Evolutionary conservation across 2,329 filamentous ascomycete species (phyloP).

Genomic region (Botryosphaeria dothidea): DNA sequence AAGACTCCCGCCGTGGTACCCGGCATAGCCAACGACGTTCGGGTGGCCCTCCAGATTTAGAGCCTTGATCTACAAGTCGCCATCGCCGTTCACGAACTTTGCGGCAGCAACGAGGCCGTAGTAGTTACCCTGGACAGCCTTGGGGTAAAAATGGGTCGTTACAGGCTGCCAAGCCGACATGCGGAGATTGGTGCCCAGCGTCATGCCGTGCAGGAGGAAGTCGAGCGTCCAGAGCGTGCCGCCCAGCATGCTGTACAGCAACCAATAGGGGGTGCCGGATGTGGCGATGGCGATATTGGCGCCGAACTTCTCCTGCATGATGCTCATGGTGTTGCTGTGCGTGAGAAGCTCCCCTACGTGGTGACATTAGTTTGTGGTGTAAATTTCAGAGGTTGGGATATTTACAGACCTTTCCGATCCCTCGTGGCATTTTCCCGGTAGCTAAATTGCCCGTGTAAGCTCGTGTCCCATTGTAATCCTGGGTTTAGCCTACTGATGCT

Average conservation of each 20-base stretch:
- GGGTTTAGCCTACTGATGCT: not conserved
- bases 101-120: not conserved
- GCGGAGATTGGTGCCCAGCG: not conserved
- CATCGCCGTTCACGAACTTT: not conserved
- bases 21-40: not conserved
- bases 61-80: not conserved
- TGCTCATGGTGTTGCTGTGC: not conserved
- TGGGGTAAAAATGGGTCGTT: no score
- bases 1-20: not conserved
- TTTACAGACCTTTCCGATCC: no score
- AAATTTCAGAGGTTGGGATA: not conserved
- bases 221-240: conserved; percentile 5
- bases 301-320: not conserved
- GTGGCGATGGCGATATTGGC: not conserved
- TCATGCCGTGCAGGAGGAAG: conserved; percentile 8
- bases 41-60: not conserved
- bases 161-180: not conserved
- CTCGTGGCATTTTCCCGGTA: not conserved
- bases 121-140: not conserved
- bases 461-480: not conserved
- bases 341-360: not conserved
- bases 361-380: no score
- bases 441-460: not conserved
- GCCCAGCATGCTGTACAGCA: not conserved
- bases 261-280: no score